phyloP scores from a whole-genome alignment of 2,329 filamentous ascomycete species.

The Penicillium sp. region DNA sequence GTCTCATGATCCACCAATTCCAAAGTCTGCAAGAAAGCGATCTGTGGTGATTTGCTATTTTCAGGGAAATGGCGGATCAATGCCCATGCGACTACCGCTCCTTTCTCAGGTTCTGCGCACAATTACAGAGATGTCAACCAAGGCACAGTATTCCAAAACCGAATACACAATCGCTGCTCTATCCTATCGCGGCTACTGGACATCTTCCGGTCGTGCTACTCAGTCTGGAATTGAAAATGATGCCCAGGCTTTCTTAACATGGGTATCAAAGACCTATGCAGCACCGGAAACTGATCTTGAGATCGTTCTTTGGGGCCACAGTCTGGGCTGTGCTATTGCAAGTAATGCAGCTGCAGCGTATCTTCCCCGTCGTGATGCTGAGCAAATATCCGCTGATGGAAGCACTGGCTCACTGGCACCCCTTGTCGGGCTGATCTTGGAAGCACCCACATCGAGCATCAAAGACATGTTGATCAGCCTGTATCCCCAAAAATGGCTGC shows the following conservation, averaged over 20 bases:
- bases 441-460: conserved; percentile 70
- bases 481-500: conserved; percentile 75
- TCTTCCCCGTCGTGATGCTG: conserved; percentile 22
- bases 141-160: background rate
- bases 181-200: conserved; percentile 72
- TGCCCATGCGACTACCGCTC: conserved; percentile 34
- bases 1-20: conserved; percentile 23
- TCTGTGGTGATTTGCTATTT: conserved; percentile 31
- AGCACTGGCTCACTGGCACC: background rate
- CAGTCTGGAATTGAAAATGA: conserved; percentile 67
- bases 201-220: conserved; percentile 63
- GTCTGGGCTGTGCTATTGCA: conserved; percentile 67
- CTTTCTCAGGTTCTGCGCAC: conserved; percentile 44
- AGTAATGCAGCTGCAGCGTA: conserved; percentile 53
- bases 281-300: conserved; percentile 18
- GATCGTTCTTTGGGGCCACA: conserved; percentile 70
- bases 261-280: conserved; percentile 49
- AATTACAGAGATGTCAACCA: conserved; percentile 4
- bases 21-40: conserved; percentile 1
- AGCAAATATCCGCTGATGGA: background rate
- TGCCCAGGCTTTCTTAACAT: conserved; percentile 58
- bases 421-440: conserved; percentile 56
- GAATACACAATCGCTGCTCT: conserved; percentile 45
- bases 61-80: conserved; percentile 33
- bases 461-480: conserved; percentile 64